phyloP scores from a whole-genome alignment of 2,329 filamentous ascomycete species.

The Diplodia seriata region DNA sequence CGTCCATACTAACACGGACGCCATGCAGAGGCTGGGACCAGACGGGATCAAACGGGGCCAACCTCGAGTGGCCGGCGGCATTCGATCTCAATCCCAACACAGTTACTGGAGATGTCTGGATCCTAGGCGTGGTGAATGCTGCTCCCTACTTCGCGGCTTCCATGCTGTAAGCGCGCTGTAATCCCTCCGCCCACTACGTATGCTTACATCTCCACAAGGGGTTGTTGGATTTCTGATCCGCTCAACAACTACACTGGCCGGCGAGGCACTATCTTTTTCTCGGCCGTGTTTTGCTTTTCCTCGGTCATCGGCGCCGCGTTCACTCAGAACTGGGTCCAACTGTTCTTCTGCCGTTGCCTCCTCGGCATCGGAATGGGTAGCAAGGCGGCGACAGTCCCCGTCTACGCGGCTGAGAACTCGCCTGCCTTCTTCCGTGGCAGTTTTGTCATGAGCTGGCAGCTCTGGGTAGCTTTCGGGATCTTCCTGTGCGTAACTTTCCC shows the following conservation, averaged over 20 bases:
- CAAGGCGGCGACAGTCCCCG: slow-evolving; percentile 77
- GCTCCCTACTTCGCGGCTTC: slow-evolving; percentile 71
- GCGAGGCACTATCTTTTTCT: slow-evolving; percentile 76
- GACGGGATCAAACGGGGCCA: slow-evolving; percentile 59
- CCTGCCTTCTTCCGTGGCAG: slow-evolving; percentile 74
- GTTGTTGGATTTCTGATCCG: slow-evolving; percentile 77
- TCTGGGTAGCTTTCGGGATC: slow-evolving; percentile 43
- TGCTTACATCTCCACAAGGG: slow-evolving; percentile 39
- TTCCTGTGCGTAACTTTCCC: slow-evolving; percentile 13
- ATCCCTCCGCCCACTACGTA: slow-evolving; percentile 32
- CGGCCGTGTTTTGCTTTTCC: slow-evolving; percentile 69
- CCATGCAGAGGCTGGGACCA: slow-evolving; percentile 60
- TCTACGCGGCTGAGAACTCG: slow-evolving; percentile 77
- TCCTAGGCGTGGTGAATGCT: slow-evolving; percentile 67
- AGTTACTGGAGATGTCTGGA: slow-evolving; percentile 53
- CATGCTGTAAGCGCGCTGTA: slow-evolving; percentile 51
- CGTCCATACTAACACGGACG: not conserved
- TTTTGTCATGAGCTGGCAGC: slow-evolving; percentile 83
- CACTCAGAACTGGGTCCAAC: slow-evolving; percentile 73
- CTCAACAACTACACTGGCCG: slow-evolving; percentile 74
- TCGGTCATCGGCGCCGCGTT: slow-evolving; percentile 62
- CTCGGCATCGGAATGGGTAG: slow-evolving; percentile 80
- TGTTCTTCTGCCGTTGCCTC: slow-evolving; percentile 73
- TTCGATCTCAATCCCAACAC: slow-evolving; percentile 54
- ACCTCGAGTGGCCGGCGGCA: slow-evolving; percentile 64